A percentile compares a stretch with the other conserved stretches of the same genome.
phyloP scores from a whole-genome alignment of 768 basidiomycete genomes.

The Podaxis sp. region DNA sequence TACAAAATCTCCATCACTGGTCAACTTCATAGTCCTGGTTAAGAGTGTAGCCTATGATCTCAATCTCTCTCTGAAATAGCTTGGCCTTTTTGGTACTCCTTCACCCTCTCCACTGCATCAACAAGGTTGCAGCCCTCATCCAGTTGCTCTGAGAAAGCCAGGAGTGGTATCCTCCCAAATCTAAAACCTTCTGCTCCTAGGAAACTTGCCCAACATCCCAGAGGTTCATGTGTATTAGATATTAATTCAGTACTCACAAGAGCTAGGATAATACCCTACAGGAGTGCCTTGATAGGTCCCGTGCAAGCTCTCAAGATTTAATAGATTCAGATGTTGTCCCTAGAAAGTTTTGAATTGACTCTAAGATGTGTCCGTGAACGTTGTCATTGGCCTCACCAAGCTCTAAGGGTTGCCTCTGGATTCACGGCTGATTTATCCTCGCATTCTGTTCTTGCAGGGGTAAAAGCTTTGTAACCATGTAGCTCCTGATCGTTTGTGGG shows the following conservation, averaged over 20 bases:
- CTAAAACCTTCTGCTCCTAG: slow-evolving; percentile 34
- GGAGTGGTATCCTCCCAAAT: slow-evolving; percentile 29
- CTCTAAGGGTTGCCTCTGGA: neutral
- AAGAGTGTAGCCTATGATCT: too few species aligned
- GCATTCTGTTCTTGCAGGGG: neutral
- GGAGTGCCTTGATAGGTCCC: neutral
- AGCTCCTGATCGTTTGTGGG: too few species aligned
- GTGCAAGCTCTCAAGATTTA: neutral
- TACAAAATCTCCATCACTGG: too few species aligned
- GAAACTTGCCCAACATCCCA: slow-evolving; percentile 40
- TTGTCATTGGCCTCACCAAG: neutral
- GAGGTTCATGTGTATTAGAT: slow-evolving; percentile 13
- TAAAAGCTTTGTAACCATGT: too few species aligned
- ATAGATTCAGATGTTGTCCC: neutral
- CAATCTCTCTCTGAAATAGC: too few species aligned
- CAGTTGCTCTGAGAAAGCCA: neutral
- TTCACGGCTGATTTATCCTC: neutral
- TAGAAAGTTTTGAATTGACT: neutral
- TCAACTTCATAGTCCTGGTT: too few species aligned
- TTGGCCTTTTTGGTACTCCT: neutral
- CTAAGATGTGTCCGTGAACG: neutral
- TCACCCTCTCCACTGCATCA: neutral
- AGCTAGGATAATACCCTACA: neutral
- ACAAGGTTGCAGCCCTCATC: neutral
- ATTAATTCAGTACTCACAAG: neutral